Base-by-base conservation (phyloP, 495 filamentous ascomycete species). In the Neurospora cerealis region DNA sequence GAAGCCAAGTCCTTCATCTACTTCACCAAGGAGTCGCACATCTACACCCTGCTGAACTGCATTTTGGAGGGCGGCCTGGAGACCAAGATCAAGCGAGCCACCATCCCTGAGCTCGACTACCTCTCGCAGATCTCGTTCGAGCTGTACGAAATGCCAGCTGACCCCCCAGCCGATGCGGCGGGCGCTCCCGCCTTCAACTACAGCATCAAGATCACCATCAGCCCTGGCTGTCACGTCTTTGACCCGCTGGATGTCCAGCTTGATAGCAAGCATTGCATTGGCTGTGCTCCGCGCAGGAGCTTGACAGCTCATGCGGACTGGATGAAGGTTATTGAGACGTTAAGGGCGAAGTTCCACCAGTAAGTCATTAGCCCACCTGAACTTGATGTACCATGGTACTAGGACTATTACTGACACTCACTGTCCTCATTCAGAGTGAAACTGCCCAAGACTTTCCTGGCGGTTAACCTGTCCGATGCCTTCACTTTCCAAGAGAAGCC, bases 1-100 rank as follows among this genome's bases (percentile, higher is more conserved):
- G 92, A 95, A 79, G 94, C 94, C 24, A 98, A 98, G 78, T 94
- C 91, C 5, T 98, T 98, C 85, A 91, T 98, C 84, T 99, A 99
- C 83, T 99, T 99, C 80, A 99, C 96, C 37, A 99, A 99, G 80
- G 96, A 99, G 84, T 96, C 93, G 6, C 96, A 99, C 77, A 98
- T 99, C 76, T 99, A 99, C 83, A 98, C 96, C 21, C 87, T 99
- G 39, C 88, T 99, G 69, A 99, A 99, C 82, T 98, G 96, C 81
- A 98, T 99, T 75, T 86, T 99, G 40, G 96, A 98, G 83, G 96
- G 96, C 74, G 96, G 96, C 41, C 92, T 99, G 74, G 91, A 94
- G 76, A 96, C 95, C 34, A 98, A 98, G 83, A 89, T 90, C 77
- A 91, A 93, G 74, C 89, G 96, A 60, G 93, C 91, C 78, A 93